Percentiles rank a stretch among this genome's conserved stretches.
These are phyloP conservation scores for Nephelium lappaceum DNA, from an alignment of 345 rosid genomes.

Conservation along the genomic window DNA sequence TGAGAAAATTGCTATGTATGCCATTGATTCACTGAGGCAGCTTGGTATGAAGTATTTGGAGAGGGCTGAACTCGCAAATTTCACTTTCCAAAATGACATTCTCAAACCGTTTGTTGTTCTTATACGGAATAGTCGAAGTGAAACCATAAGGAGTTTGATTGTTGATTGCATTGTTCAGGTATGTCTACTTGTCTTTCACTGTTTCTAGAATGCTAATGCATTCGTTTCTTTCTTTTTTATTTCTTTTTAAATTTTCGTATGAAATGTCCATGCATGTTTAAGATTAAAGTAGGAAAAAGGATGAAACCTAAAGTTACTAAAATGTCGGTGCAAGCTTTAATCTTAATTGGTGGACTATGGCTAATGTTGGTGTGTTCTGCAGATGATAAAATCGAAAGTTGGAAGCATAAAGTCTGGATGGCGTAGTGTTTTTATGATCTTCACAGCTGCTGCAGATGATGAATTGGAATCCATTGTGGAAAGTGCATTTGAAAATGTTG, in stretches of 20 bases:
- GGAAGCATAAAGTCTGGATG: constrained; percentile 94
- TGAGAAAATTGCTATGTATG: constrained; percentile 92
- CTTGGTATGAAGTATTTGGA: constrained; percentile 92
- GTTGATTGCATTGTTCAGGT: constrained; percentile 97
- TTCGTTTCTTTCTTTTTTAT: not conserved
- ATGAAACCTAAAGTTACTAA: not conserved
- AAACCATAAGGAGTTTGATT: constrained; percentile 77
- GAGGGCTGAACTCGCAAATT: constrained; percentile 87
- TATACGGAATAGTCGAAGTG: constrained; percentile 82
- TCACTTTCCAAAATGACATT: constrained; percentile 94
- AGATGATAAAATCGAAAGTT: constrained; percentile 96
- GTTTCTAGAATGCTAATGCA: constrained; percentile 10
- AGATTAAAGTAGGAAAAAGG: not conserved
- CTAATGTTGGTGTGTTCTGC: constrained; percentile 26
- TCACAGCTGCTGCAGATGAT: constrained; percentile 70
- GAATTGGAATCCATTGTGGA: constrained; percentile 62
- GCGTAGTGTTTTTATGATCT: constrained; percentile 93
- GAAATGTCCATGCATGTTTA: not conserved
- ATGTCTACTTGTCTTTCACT: constrained; percentile 25
- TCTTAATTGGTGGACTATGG: constrained; percentile 1
- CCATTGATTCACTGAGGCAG: constrained; percentile 95
- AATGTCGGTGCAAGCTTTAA: not conserved
- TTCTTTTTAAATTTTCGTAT: not conserved
- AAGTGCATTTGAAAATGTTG: constrained; percentile 73
- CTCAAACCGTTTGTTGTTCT: constrained; percentile 91